Conservation (phyloP, 768 basidiomycete genomes). For the Xerocomellus intermedius region DNA sequence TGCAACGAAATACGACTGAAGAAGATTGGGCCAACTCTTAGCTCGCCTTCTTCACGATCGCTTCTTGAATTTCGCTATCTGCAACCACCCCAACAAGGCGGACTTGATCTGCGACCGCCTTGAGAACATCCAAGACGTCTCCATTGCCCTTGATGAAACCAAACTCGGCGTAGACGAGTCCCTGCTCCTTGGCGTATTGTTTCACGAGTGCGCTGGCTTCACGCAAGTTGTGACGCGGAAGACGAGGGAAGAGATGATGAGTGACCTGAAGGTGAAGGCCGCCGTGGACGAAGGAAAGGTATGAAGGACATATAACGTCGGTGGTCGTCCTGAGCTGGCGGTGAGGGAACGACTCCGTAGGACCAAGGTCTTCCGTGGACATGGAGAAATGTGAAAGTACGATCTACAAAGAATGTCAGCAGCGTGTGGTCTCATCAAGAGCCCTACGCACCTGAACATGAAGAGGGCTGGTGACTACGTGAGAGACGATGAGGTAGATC, state of each 20-base stretch:
- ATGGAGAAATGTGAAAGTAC: constrained; percentile 97
- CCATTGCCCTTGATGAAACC: constrained; percentile 84
- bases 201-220: constrained; percentile 83
- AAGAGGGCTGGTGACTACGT: constrained; percentile 83
- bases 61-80: constrained; percentile 65
- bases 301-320: constrained; percentile 85
- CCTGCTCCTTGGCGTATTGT: constrained; percentile 82
- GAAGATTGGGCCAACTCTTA: neutral
- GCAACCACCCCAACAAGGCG: constrained; percentile 82
- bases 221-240: constrained; percentile 90
- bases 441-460: constrained; percentile 78
- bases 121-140: constrained; percentile 80
- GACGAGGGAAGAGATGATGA: constrained; percentile 93
- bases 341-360: constrained; percentile 86
- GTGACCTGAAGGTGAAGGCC: constrained; percentile 98
- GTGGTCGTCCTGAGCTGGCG: constrained; percentile 97
- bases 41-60: constrained; percentile 47
- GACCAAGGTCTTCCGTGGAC: constrained; percentile 89
- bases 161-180: constrained; percentile 86
- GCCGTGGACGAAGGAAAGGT: constrained; percentile 88
- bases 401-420: constrained; percentile 50
- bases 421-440: neutral
- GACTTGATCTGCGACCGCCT: constrained; percentile 84
- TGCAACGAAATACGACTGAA: neutral
- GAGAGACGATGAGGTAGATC: constrained; percentile 78